Base-by-base conservation (phyloP, 2,329 filamentous ascomycete species). In the Diaporthe sp. region DNA sequence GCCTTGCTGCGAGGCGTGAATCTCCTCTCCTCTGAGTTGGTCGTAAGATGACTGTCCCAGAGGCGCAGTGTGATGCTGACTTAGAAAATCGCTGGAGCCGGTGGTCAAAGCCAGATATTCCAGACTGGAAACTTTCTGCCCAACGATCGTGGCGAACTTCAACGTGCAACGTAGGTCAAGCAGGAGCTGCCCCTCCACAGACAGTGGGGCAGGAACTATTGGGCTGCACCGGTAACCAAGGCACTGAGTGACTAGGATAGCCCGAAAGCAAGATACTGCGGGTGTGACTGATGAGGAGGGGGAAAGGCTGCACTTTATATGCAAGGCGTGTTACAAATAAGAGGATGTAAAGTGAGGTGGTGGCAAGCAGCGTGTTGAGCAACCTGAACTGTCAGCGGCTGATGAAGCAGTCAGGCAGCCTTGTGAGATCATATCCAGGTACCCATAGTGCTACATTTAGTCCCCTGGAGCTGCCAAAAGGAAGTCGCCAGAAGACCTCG, bases 401-500 rank as follows among this genome's bases (percentile, higher is more conserved):
- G 51, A 61, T 60, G 51, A 49, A 71, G 25, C 55, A 74, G 22
- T 53, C 53, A 61, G 57, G 67, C 73, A 75, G 73, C 73, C 73
- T 75, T 65, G 73, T 72, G 73, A 72, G 73, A 53, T 75, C 73
- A 65, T 60, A 37, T 49, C 47, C 49, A 28, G 51, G 49, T 53
- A 37, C 65, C 65, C 34, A 15, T 8, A 39, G 47, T 37, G 25
- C 65, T 28, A 44, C 67, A 65, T 49, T 20, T 31, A 49, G 67
- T 71, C 61, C 67, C 47, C 60, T 53, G 25, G 61, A 73, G 57
- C 31, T 42, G 37, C 65, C 47, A n/a, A 37, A 58, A 55, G 10
- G 75, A 76, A 73, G 55, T 57, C 73, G 47, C 68, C 73, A 72
- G 72, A 75, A 75, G 60, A 31, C 31, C 31, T 31, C 31, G 5